These are phyloP conservation scores for Penicillium cataractarum DNA, from an alignment of 495 filamentous ascomycete genomes.

Conservation along the genomic window DNA sequence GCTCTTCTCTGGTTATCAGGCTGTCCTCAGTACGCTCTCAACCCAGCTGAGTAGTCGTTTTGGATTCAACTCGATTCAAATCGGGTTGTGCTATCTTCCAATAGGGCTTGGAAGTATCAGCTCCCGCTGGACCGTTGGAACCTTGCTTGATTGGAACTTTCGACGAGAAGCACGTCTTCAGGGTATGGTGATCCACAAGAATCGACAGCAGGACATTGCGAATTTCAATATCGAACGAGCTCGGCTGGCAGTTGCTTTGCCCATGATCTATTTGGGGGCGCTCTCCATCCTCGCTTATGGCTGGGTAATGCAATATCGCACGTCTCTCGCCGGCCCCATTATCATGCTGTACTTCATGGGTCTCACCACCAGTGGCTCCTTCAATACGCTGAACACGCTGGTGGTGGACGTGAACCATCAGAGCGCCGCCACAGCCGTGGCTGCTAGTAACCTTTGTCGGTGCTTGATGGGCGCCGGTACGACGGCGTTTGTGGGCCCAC, in stretches of 20 bases:
- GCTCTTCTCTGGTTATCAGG: constrained; percentile 29
- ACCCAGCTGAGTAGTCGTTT: constrained; percentile 38
- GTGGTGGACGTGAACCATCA: constrained; percentile 49
- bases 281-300: constrained; percentile 45
- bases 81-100: constrained; percentile 53
- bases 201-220: constrained; percentile 46
- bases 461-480: constrained; percentile 50
- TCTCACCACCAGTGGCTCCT: constrained; percentile 30
- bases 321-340: constrained; percentile 40
- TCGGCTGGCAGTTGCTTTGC: constrained; percentile 40
- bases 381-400: constrained; percentile 41
- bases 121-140: constrained; percentile 38
- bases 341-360: constrained; percentile 49
- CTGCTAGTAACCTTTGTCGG: constrained; percentile 52
- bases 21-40: constrained; percentile 36
- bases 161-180: constrained; percentile 35
- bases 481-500: constrained; percentile 41
- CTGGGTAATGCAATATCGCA: constrained; percentile 47
- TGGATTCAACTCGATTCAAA: constrained; percentile 44
- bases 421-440: constrained; percentile 46
- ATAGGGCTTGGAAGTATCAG: constrained; percentile 45
- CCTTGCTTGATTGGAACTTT: constrained; percentile 48
- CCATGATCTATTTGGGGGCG: constrained; percentile 37
- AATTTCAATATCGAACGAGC: constrained; percentile 41
- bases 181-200: constrained; percentile 38